Evolutionary conservation across 805 yeast species (phyloP), one percentile per base, ranked within the genome.

Genomic region (Yamadazyma paraphyllophila): DNA sequence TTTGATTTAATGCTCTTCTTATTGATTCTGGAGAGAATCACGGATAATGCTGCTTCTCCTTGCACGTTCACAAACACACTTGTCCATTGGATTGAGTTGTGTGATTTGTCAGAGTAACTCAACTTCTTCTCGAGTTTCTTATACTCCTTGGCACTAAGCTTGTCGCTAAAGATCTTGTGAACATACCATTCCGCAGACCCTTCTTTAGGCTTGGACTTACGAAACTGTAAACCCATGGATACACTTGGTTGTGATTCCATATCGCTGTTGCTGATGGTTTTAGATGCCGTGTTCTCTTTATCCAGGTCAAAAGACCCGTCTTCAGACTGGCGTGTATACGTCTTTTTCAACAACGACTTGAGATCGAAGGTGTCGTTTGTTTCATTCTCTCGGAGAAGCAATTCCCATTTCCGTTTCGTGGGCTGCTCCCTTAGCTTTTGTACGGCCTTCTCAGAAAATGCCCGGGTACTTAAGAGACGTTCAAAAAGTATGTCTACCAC

Each of bases 171-270:
- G 6, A 71, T 62, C 35, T 65, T 53, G 5, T 67, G 50, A 4
- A 71, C 74, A 47, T 48, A 69, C 76, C 76, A 71, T 39, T 63
- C 68, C 0, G 76, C 73, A 0, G 71, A 54, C 2, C 69, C 72
- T 7, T 70, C 76, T 44, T 63, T 66, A 7, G 60, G 46, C 46
- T 63, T 67, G 2, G 47, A 30, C 42, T 61, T 64, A 56, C 13
- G 53, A 15, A 43, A 24, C 29, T 20, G 5, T 7, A 9, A 14
- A 12, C 33, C 20, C n/a, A 37, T 11, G 2, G 20, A 3, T 17
- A 35, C 14, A 7, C 48, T 40, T 20, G 24, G 24, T 3, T 3
- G 6, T 12, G 56, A 36, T 7, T 45, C 38, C 6, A 30, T 12
- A 9, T 52, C 57, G 35, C 48, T 45, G n/a, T 47, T 51, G 10